A percentile compares a stretch with the other conserved stretches of the same genome.
Evolutionary conservation across 257 asterid genomes (phyloP).

Genomic region (Nicotiana benthamiana): DNA sequence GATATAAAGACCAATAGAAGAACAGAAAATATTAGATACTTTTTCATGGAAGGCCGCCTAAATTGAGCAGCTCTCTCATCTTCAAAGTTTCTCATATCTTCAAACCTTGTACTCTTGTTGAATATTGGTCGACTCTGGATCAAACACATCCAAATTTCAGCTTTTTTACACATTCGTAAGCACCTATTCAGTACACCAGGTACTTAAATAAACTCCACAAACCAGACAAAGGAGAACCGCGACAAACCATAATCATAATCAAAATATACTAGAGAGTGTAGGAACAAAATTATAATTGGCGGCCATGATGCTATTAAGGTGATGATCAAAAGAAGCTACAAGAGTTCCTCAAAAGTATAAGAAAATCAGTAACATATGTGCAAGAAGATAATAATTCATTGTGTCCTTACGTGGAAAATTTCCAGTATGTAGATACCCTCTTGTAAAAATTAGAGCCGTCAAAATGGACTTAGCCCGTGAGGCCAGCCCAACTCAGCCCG

Average conservation of each 20-base stretch:
- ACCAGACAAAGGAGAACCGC: not conserved
- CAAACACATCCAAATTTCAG: slow-evolving; percentile 5
- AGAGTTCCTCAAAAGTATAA: not conserved
- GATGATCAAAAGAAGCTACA: not conserved
- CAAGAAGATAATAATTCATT: not conserved
- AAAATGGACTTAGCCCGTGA: too few relatives aligned
- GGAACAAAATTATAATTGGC: not conserved
- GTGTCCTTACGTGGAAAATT: not conserved
- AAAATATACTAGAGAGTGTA: not conserved
- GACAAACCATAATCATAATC: not conserved
- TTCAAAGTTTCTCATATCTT: slow-evolving; percentile 82
- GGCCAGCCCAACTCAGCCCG: too few relatives aligned
- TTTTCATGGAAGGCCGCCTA: slow-evolving; percentile 61
- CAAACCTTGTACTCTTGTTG: slow-evolving; percentile 92
- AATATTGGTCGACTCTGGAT: slow-evolving; percentile 92
- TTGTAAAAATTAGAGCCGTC: too few relatives aligned
- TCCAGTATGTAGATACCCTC: not conserved
- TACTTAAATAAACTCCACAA: not conserved
- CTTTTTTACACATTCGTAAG: not conserved
- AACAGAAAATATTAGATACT: slow-evolving; percentile 25
- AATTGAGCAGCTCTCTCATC: slow-evolving; percentile 49
- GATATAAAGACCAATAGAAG: not conserved
- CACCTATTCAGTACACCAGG: not conserved
- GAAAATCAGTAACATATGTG: not conserved
- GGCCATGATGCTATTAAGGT: not conserved